Evolutionary conservation across 441 rosid species (phyloP).

Genomic region (Jatropha podagrica): DNA sequence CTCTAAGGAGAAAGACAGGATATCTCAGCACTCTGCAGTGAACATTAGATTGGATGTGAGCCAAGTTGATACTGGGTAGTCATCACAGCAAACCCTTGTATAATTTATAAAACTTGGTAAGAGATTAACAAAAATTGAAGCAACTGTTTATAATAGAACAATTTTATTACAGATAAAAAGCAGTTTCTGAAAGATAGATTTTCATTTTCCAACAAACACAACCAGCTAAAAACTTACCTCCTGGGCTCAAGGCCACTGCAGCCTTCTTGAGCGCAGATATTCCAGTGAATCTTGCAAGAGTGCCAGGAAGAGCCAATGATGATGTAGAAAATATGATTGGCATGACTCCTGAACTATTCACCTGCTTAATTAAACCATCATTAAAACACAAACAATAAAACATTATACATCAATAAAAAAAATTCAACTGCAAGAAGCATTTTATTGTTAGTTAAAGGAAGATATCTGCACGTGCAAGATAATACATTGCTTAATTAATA

Average conservation of each 20-base stretch:
- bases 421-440: background rate
- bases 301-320: conserved; percentile 91
- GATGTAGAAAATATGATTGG: conserved; percentile 98
- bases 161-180: background rate
- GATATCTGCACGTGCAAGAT: background rate
- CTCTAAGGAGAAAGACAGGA: background rate
- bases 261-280: conserved; percentile 74
- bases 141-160: background rate
- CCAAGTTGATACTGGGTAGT: background rate
- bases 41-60: background rate
- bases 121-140: background rate
- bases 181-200: background rate
- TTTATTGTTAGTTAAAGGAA: background rate
- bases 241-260: conserved; percentile 86
- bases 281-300: conserved; percentile 93
- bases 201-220: conserved; percentile 16
- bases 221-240: conserved; percentile 53
- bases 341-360: conserved; percentile 97
- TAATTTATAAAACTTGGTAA: too few relatives aligned
- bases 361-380: conserved; percentile 37
- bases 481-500: background rate
- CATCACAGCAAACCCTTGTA: too few relatives aligned
- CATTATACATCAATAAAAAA: background rate
- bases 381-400: conserved; percentile 6
- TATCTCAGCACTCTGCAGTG: background rate